Conservation (phyloP, 192 early-diverging fungal genomes). For the Coemansia sp. region DNA sequence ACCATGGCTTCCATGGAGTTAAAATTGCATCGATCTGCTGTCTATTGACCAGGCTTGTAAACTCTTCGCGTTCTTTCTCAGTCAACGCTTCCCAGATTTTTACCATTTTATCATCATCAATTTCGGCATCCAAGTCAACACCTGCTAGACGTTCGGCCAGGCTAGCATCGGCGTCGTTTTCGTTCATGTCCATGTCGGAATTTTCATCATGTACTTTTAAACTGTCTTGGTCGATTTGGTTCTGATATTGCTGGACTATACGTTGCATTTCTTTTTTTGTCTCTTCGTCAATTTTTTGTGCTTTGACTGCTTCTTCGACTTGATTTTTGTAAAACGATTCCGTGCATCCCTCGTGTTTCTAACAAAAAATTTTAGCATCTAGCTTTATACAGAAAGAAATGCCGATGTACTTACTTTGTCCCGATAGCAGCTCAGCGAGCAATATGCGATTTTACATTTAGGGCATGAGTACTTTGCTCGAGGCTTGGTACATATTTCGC, state of each 20-base stretch:
- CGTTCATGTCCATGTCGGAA: slow-evolving; percentile 1
- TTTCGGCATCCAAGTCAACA: slow-evolving; percentile 17
- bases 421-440: slow-evolving; percentile 45
- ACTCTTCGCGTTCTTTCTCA: slow-evolving; percentile 20
- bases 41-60: slow-evolving; percentile 18
- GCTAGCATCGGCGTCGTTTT: not conserved
- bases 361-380: not conserved
- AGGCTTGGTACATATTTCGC: slow-evolving; percentile 33
- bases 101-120: slow-evolving; percentile 1
- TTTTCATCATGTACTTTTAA: not conserved
- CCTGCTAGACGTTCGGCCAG: slow-evolving; percentile 28
- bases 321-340: slow-evolving; percentile 47
- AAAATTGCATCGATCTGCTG: slow-evolving; percentile 19
- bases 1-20: slow-evolving; percentile 42
- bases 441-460: slow-evolving; percentile 40
- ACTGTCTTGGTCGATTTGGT: slow-evolving; percentile 22
- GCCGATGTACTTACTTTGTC: slow-evolving; percentile 22
- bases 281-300: slow-evolving; percentile 35
- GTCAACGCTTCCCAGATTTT: slow-evolving; percentile 34
- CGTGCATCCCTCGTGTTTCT: slow-evolving; percentile 36
- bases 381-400: not conserved
- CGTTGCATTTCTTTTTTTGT: slow-evolving; percentile 38
- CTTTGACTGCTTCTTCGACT: slow-evolving; percentile 28
- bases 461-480: slow-evolving; percentile 49
- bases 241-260: slow-evolving; percentile 29